Percentiles rank a stretch among this genome's conserved stretches.
Evolutionary conservation across 2,329 filamentous ascomycete species (phyloP).

Genomic region (Acrocalymma vagum): DNA sequence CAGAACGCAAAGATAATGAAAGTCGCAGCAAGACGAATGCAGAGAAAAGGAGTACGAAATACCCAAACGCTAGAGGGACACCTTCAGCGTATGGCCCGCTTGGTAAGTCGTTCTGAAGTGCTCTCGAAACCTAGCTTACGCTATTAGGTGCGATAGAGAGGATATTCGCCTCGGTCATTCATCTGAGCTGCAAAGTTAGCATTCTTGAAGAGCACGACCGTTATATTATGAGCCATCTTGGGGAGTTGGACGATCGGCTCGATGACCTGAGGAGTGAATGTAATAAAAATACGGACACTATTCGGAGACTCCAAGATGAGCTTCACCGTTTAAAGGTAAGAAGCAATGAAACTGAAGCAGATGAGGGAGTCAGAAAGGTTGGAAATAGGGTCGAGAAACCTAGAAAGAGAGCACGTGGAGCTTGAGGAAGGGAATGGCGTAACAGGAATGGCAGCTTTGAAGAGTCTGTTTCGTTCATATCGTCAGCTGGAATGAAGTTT

Average conservation of each 20-base stretch:
- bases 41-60: conserved; percentile 16
- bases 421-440: conserved; percentile 10
- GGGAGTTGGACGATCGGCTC: conserved; percentile 11
- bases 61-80: conserved; percentile 10
- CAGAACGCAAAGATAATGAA: conserved; percentile 15
- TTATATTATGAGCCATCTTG: conserved; percentile 15
- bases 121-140: conserved; percentile 15
- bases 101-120: conserved; percentile 13
- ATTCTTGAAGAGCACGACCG: conserved; percentile 8
- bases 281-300: conserved; percentile 15
- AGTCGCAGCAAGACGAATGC: conserved; percentile 13
- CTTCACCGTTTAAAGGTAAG: conserved; percentile 10
- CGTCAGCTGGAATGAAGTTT: conserved; percentile 10
- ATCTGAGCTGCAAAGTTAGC: conserved; percentile 12
- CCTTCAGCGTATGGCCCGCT: conserved; percentile 8
- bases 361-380: no score
- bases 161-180: conserved; percentile 10
- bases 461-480: conserved; percentile 12
- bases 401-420: conserved; percentile 13
- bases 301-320: conserved; percentile 13
- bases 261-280: conserved; percentile 12
- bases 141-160: conserved; percentile 12
- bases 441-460: conserved; percentile 15
- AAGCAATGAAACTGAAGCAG: conserved; percentile 13
- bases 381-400: conserved; percentile 9